Percentiles rank a stretch among this genome's conserved stretches.
Evolutionary conservation across 176 grass and related monocot species (phyloP).

Genomic region (Rhynchospora tenuis): DNA sequence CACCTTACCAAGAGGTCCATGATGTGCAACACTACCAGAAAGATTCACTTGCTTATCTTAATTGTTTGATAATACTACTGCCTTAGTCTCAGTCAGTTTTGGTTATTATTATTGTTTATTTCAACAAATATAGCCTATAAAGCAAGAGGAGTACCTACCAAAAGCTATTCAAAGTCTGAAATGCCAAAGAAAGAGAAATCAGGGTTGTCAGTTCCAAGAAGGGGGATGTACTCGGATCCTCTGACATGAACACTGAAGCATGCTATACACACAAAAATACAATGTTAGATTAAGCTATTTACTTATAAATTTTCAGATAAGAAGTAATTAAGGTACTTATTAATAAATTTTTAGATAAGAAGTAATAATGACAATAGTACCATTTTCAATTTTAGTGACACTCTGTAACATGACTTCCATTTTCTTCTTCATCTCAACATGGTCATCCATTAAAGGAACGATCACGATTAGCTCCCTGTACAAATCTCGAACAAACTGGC

Average conservation of each 20-base stretch:
- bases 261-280: slow-evolving; percentile 38
- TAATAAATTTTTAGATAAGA: background rate
- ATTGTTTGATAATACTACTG: background rate
- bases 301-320: background rate
- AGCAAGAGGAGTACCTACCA: background rate
- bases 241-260: slow-evolving; percentile 96
- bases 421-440: slow-evolving; percentile 98
- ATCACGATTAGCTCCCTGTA: slow-evolving; percentile 84
- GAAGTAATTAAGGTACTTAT: slow-evolving; percentile 19
- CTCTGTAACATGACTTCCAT: slow-evolving; percentile 98
- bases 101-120: background rate
- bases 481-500: slow-evolving; percentile 77
- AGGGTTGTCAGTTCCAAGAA: slow-evolving; percentile 57
- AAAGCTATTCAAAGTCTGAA: slow-evolving; percentile 37
- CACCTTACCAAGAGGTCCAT: background rate
- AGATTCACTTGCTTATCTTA: background rate
- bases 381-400: slow-evolving; percentile 96
- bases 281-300: slow-evolving; percentile 21
- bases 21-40: background rate
- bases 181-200: slow-evolving; percentile 58
- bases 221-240: slow-evolving; percentile 85
- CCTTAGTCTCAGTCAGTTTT: background rate
- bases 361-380: slow-evolving; percentile 40
- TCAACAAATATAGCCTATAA: background rate
- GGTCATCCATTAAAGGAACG: slow-evolving; percentile 95